Evolutionary conservation across 495 filamentous ascomycete genomes (phyloP), one percentile per base, ranked within the genome.

Genomic region (Podospora pseudocomata): DNA sequence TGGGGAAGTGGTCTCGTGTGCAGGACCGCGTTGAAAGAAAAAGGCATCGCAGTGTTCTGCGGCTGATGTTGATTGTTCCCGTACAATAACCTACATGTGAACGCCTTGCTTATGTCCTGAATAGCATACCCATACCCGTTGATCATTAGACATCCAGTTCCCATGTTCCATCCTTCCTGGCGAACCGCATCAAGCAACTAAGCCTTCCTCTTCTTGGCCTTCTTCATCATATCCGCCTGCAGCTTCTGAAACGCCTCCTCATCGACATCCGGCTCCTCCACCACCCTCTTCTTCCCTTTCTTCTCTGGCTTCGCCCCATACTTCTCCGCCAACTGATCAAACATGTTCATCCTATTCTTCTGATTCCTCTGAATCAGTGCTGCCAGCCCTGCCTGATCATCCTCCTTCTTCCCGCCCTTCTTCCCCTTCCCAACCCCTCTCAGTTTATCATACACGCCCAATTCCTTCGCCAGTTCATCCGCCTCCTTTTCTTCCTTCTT

Each of bases 271-370:
- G 82, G 80, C 55, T 82, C 81, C 7, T 80, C 77, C 6, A 72
- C 75, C 1, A 69, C 67, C 27, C 80, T 74, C 74, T 86, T 86
- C 71, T 84, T 86, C 53, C 85, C 64, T 26, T 73, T 74, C 74
- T 79, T 81, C 32, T 80, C 60, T 18, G 55, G 55, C 53, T 80
- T 73, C 19, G 80, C 79, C 7, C 82, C 86, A 74, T 95, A 96
- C 80, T 92, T 94, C 28, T 87, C 91, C 68, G 89, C 91, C 34
- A 96, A 70, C 60, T 82, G 74, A 58, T 90, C 89, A 74, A 97
- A 89, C 58, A 81, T 85, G n/a, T 72, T 77, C 34, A 65, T 71
- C 55, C 80, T 72, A 20, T 70, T 68, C 20, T 75, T 66, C 67
- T 84, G 81, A 11, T 79, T 81, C 18, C 73, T 64, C 70, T 71